Conservation (phyloP, 106 monocot species). For the Allium cepa region DNA sequence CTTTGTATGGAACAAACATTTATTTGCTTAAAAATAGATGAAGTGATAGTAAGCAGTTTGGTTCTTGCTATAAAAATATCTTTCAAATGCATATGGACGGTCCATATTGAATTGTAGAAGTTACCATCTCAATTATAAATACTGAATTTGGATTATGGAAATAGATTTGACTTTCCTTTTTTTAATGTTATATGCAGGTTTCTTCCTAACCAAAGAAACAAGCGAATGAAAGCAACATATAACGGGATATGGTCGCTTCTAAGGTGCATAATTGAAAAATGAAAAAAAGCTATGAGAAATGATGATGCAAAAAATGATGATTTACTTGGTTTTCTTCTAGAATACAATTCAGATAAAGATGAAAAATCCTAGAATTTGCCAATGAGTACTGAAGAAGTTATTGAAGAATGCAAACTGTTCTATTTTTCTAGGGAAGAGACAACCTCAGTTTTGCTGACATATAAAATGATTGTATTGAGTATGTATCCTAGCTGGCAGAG, state of each 20-base stretch:
- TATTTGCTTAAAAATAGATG: no score
- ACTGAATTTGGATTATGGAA: slow-evolving; percentile 24
- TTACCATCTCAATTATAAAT: not conserved
- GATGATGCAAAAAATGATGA: slow-evolving; percentile 4
- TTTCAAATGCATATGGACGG: no score
- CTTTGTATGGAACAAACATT: no score
- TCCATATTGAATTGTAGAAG: no score
- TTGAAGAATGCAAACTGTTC: slow-evolving; percentile 76
- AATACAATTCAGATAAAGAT: slow-evolving; percentile 24
- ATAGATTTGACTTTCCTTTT: no score
- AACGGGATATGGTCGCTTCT: not conserved
- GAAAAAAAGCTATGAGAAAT: slow-evolving; percentile 12
- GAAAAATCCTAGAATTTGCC: not conserved
- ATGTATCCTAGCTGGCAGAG: slow-evolving; percentile 61
- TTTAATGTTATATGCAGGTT: not conserved
- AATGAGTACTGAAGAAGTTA: slow-evolving; percentile 40
- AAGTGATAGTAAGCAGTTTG: no score
- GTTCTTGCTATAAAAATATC: no score
- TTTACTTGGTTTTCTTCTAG: slow-evolving; percentile 12
- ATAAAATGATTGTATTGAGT: slow-evolving; percentile 51
- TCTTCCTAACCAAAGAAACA: not conserved
- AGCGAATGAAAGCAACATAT: not conserved
- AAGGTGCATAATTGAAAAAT: slow-evolving; percentile 24
- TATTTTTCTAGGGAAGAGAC: slow-evolving; percentile 74
- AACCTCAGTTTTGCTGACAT: slow-evolving; percentile 44